Base-by-base conservation (phyloP, 1,284 basidiomycete genomes). In the Exsudoporus floridanus region DNA sequence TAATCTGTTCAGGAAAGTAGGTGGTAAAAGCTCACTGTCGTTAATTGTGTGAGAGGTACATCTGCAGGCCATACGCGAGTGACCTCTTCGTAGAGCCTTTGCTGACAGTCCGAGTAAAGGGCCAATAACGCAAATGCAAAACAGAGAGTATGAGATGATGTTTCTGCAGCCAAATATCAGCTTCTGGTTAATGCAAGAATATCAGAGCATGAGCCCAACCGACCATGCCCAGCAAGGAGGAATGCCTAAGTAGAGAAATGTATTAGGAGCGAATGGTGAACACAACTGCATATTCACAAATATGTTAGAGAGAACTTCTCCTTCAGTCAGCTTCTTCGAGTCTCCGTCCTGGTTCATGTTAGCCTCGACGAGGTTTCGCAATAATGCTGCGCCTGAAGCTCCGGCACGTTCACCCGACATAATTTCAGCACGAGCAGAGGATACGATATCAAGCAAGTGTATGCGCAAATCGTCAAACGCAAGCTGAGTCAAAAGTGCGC, bases 321-420 rank as follows among this genome's bases (percentile, higher is more conserved):
- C 72, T 31, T 79, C 76, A 4, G 70, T 73, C 37, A 80, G 52
- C 21, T 59, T 58, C 51, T 67, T 70, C 13, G 60, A 48, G 13
- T 64, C 59, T 4, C 60, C 59, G 1, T 70, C 69, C 35, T 70
- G 63, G 0, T 62, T 55, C 71, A 77, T 71, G 55, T 78, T 80
- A 0, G 76, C 76, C 51, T 73, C 71, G 3, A 78, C 78, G 27
- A 79, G 59, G 58, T 76, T 79, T 33, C 66, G 67, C 37, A 80
- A 56, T 27, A 77, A 60, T 10, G 70, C 71, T 37, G 72, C 66
- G 27, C 71, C 65, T 3, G 67, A 70, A 30, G 66, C 62, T n/a
- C 67, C 63, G 3, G 48, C 18, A 16, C 2, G 18, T 60, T 70
- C 63, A 3, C 58, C 56, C n/a, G 63, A 53, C 0, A 42, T 46